Evolutionary conservation across 495 filamentous ascomycete species (phyloP).

Genomic region (Tuber borchii): DNA sequence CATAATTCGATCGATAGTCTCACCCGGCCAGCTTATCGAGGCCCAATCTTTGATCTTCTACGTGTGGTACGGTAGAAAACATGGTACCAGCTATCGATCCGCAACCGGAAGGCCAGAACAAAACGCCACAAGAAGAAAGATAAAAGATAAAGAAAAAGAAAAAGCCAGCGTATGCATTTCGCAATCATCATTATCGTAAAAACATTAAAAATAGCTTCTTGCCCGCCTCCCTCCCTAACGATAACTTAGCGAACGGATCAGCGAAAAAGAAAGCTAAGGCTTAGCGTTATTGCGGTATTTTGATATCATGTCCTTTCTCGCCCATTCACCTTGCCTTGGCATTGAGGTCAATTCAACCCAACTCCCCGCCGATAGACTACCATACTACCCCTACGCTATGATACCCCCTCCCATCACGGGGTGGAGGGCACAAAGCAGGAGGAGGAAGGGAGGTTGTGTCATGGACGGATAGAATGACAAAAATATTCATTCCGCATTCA

Average conservation of each 20-base stretch:
- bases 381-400: neutral
- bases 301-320: neutral
- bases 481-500: constrained; percentile 1
- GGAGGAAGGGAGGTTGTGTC: neutral
- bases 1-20: neutral
- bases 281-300: neutral
- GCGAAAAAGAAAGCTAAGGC: neutral
- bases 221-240: neutral
- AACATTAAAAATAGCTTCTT: neutral
- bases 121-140: neutral
- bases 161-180: neutral
- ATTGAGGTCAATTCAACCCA: neutral
- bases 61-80: neutral
- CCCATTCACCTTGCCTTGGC: neutral
- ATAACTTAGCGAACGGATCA: neutral
- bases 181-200: neutral
- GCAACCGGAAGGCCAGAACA: neutral
- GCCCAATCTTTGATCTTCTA: neutral
- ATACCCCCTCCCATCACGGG: neutral
- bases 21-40: neutral
- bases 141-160: neutral
- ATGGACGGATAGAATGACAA: neutral
- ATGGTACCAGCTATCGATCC: neutral
- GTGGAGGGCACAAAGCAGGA: neutral
- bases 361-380: neutral